Evolutionary conservation across 352 stramenopile genomes (phyloP).

Genomic region (Blastocystis sp.): DNA sequence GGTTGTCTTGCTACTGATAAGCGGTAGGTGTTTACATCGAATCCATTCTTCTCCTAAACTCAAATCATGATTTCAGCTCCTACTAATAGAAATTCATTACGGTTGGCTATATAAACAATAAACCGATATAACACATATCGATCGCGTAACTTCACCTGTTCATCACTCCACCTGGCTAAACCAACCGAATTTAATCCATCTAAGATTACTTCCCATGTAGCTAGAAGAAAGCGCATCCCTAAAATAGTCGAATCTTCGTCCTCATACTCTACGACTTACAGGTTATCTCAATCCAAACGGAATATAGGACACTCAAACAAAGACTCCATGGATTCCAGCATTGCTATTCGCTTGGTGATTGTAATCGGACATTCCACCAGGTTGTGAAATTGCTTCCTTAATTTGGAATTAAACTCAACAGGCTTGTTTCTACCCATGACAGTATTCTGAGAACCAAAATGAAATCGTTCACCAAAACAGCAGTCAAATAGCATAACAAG

Average conservation of each 20-base stretch:
- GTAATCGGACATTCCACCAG: conserved; percentile 38
- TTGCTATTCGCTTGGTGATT: background rate
- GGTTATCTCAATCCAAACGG: background rate
- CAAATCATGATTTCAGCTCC: background rate
- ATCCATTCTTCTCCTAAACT: conserved; percentile 40
- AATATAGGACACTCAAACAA: conserved; percentile 2
- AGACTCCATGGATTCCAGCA: conserved; percentile 47
- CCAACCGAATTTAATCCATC: background rate
- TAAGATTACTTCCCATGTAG: conserved; percentile 34
- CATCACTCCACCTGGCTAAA: background rate
- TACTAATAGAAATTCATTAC: conserved; percentile 52
- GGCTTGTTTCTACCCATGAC: conserved; percentile 40
- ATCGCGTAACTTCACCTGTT: conserved; percentile 4
- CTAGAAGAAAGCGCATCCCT: conserved; percentile 33
- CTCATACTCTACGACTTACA: conserved; percentile 13
- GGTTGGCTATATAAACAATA: conserved; percentile 49
- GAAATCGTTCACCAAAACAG: background rate
- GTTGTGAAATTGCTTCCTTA: conserved; percentile 46
- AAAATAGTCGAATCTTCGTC: conserved; percentile 12
- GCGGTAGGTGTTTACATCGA: background rate
- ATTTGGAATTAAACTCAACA: conserved; percentile 44
- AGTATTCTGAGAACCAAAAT: background rate
- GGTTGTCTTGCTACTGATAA: background rate
- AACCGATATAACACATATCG: conserved; percentile 38
- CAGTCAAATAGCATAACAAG: conserved; percentile 60